Evolutionary conservation across 2,329 filamentous ascomycete genomes (phyloP), one percentile per base, ranked within the genome.

Genomic region (Penicillium digitatum): DNA sequence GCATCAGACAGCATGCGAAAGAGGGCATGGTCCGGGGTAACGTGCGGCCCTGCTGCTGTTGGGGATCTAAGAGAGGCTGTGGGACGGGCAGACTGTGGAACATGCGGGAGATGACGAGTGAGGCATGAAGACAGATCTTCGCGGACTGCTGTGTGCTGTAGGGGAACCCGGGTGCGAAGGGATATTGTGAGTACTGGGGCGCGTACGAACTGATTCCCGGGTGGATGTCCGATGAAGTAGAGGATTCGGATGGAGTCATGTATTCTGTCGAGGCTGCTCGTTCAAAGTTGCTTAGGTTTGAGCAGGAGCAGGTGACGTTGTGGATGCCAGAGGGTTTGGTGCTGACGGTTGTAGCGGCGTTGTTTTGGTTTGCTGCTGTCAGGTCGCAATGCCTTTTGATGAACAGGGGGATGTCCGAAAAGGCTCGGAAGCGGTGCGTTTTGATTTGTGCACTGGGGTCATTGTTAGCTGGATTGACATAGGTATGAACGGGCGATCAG

Each of bases 1-100:
- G 76, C 74, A 78, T 77, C 8, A 76, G 67, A 56, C 76, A 78
- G 62, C 75, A 77, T 22, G 76, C 75, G 55, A 78, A 78, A 0
- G 73, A 75, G 0, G 76, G 76, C 74, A 78, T 77, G 2, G 75
- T 77, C 6, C 76, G 72, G 5, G 75, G 74, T 14, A 71, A 50
- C 2, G 51, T 22, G 11, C 48, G 51, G 12, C 37, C 39, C 11
- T 43, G 51, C 29, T 57, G 63, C 24, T 40, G 56, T 27, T 58
- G 62, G 32, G 52, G 56, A n/a, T 63, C 62, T 12, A 56, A 57
- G 1, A 68, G 50, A 39, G 73, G 70, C 29, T 66, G 60, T 7
- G 76, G 75, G 35, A 70, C 65, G 0, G 75, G 74, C 4, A 78
- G 57, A 34, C 57, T 63, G 20, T 74, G 64, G 53, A 78, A 77